Base-by-base conservation (phyloP, 2,329 filamentous ascomycete genomes). In the Fusarium mangiferae region DNA sequence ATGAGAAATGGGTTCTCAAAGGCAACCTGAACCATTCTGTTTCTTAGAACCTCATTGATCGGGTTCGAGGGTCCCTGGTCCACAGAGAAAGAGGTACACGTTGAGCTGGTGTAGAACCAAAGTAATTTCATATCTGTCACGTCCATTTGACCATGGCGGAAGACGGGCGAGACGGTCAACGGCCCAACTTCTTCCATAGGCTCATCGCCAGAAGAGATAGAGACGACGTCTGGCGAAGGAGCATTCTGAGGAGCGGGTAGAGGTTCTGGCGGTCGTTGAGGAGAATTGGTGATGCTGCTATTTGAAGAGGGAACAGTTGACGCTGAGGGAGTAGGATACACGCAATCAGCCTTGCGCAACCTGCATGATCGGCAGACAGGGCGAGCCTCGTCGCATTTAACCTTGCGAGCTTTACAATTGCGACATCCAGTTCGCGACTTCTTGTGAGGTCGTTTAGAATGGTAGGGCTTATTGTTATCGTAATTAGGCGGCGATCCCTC, bases 1-100 rank as follows among this genome's bases (percentile, higher is more conserved):
- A 90, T 87, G 39, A 90, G 83, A 69, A 90, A 90, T 1, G 84
- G 85, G n/a, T 83, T 84, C 54, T 83, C 78, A 58, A 89, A 88
- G 46, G 87, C 88, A 44, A 86, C 83, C 42, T 86, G 83, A 12
- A 88, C 84, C 48, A 90, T 79, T 28, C 81, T 82, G 33, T 85
- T 81, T 66, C 83, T 84, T 66, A 90, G 82, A 28, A 87, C 81
- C 14, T 84, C 77, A 66, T 86, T 83, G 60, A 86, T 75, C 1
- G 80, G 73, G 7, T 81, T 79, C 12, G 75, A 76, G 41, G 81
- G 72, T 48, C 35, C 81, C 22, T 79, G 78, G 28, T 84, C 79
- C 35, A 85, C 78, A 20, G 85, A 82, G 75, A 90, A 88, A 20
- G 85, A 86, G 6, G 79, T 68, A 71, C 81, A 87, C 14, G 86